A percentile compares a stretch with the other conserved stretches of the same genome.
phyloP scores from a whole-genome alignment of 768 basidiomycete species.

The Amanita inopinata region DNA sequence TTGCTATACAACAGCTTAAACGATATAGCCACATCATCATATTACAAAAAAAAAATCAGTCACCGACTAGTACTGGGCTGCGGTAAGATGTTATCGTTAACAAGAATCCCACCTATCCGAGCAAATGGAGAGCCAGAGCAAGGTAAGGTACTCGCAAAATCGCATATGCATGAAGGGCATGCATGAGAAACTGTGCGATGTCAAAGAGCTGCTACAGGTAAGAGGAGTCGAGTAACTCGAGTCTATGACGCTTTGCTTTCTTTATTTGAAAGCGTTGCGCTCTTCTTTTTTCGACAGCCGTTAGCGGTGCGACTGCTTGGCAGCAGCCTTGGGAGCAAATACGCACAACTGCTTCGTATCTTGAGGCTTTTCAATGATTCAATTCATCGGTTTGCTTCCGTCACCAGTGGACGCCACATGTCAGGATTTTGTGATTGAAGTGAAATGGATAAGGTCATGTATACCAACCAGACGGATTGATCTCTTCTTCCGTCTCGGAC shows the following conservation, averaged over 20 bases:
- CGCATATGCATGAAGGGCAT: not conserved
- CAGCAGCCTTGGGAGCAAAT: not conserved
- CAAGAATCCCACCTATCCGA: not conserved
- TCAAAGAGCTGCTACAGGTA: conserved; percentile 3
- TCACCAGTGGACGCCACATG: too few relatives aligned
- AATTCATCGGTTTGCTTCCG: not conserved
- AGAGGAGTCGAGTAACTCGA: conserved; percentile 7
- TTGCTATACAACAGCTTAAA: too few relatives aligned
- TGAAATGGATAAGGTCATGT: too few relatives aligned
- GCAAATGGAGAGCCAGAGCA: not conserved
- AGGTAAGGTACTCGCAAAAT: not conserved
- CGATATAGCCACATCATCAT: too few relatives aligned
- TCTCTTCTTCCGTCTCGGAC: not conserved
- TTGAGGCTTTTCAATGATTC: not conserved
- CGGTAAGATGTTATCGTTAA: not conserved
- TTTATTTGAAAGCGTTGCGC: not conserved
- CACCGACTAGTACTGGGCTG: too few relatives aligned
- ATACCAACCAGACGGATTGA: too few relatives aligned
- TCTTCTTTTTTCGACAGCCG: not conserved
- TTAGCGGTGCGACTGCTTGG: not conserved
- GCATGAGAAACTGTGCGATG: not conserved
- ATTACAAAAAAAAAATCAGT: too few relatives aligned
- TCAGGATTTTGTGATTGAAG: too few relatives aligned
- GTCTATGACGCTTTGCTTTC: not conserved
- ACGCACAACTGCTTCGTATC: not conserved